phyloP scores from a whole-genome alignment of 495 filamentous ascomycete species.

The Daldinia vernicosa region DNA sequence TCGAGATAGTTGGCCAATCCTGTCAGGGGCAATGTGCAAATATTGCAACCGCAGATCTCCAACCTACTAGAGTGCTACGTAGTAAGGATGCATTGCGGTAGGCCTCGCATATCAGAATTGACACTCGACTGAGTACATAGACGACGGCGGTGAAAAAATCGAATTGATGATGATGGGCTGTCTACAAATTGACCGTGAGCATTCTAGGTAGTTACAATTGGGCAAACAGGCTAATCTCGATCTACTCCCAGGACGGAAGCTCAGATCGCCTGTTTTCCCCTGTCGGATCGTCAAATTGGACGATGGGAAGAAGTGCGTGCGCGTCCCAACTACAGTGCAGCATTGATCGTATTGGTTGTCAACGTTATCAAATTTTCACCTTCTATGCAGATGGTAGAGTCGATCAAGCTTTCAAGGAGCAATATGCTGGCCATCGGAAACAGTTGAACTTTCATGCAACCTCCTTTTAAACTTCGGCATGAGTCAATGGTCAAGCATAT shows the following conservation, averaged over 20 bases:
- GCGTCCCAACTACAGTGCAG: slow-evolving; percentile 10
- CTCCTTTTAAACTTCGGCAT: slow-evolving; percentile 15
- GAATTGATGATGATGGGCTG: slow-evolving; percentile 27
- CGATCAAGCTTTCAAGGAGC: slow-evolving; percentile 17
- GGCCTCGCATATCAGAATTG: slow-evolving; percentile 40
- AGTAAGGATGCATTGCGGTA: slow-evolving; percentile 34
- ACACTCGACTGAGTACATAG: slow-evolving; percentile 14
- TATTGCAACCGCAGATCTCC: slow-evolving; percentile 42
- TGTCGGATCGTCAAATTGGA: slow-evolving; percentile 9
- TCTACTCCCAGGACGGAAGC: slow-evolving; percentile 32
- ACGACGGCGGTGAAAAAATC: slow-evolving; percentile 30
- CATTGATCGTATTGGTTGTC: slow-evolving; percentile 6
- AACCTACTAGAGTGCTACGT: slow-evolving; percentile 35
- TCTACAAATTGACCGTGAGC: slow-evolving; percentile 28
- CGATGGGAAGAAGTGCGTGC: slow-evolving; percentile 21
- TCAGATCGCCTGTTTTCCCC: slow-evolving; percentile 21
- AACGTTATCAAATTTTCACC: neutral
- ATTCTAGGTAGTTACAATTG: slow-evolving; percentile 28
- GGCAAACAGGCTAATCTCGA: slow-evolving; percentile 44
- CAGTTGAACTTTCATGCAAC: slow-evolving; percentile 21
- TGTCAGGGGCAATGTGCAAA: slow-evolving; percentile 40
- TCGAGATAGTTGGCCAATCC: slow-evolving; percentile 37
- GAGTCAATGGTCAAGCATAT: slow-evolving; percentile 28
- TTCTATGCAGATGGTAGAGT: neutral
- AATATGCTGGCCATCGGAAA: slow-evolving; percentile 29